Percentiles rank a stretch among this genome's conserved stretches.
Evolutionary conservation across 2,329 filamentous ascomycete species (phyloP).

Genomic region (Cercospora sesami): DNA sequence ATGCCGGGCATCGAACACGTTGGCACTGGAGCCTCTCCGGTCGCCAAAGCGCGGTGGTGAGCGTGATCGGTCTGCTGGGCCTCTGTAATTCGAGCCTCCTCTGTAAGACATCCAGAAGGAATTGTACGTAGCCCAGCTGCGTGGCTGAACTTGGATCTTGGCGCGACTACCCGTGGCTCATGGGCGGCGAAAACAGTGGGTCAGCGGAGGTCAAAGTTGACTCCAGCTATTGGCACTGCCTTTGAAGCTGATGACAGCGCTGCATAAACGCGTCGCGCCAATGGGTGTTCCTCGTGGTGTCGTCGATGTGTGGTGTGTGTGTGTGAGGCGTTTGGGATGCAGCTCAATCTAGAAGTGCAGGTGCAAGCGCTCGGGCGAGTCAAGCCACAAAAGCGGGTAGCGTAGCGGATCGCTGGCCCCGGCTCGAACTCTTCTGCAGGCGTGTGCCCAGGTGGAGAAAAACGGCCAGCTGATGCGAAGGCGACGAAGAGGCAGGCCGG

Average conservation of each 20-base stretch:
- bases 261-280: conserved; percentile 1
- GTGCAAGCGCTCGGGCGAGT: conserved; percentile 17
- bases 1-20: conserved; percentile 34
- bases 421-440: conserved; percentile 22
- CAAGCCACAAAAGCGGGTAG: conserved; percentile 17
- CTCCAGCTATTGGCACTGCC: background rate
- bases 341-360: conserved; percentile 17
- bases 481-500: background rate
- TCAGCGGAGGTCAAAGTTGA: background rate
- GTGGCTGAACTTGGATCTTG: conserved; percentile 8
- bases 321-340: conserved; percentile 4
- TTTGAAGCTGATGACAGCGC: background rate
- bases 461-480: conserved; percentile 16
- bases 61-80: conserved; percentile 62
- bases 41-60: conserved; percentile 71
- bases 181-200: conserved; percentile 4
- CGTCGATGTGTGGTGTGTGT: background rate
- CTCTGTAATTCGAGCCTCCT: conserved; percentile 27
- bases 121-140: conserved; percentile 6
- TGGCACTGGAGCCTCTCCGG: conserved; percentile 64
- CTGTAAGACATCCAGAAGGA: conserved; percentile 28
- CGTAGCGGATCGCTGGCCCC: conserved; percentile 16
- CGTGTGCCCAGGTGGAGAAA: conserved; percentile 22
- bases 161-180: background rate
- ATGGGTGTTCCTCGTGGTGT: background rate